These are phyloP conservation scores for Mariannaea sp. DNA, from an alignment of 2,329 filamentous ascomycete genomes.

Conservation along the genomic window DNA sequence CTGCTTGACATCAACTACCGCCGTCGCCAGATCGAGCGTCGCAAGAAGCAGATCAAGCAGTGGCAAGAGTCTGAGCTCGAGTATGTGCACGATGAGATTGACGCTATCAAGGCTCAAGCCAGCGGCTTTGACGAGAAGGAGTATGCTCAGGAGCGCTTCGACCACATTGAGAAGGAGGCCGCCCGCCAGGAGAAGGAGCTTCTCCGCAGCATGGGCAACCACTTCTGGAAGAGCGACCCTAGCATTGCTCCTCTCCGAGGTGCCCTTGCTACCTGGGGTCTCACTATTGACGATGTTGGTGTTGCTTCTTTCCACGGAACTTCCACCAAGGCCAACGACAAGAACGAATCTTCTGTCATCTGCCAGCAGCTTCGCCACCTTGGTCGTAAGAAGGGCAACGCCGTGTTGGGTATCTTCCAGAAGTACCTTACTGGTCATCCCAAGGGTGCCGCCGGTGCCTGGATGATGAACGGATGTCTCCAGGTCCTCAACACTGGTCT, in stretches of 20 bases:
- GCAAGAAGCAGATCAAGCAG: slow-evolving; percentile 91
- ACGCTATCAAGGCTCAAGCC: slow-evolving; percentile 84
- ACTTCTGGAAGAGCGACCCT: slow-evolving; percentile 97
- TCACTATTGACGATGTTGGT: slow-evolving; percentile 92
- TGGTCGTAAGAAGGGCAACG: slow-evolving; percentile 94
- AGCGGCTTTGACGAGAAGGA: slow-evolving; percentile 78
- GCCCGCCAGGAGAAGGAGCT: slow-evolving; percentile 91
- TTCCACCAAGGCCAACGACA: slow-evolving; percentile 97
- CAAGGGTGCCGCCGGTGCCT: slow-evolving; percentile 98
- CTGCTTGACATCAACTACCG: slow-evolving; percentile 98
- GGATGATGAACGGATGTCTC: slow-evolving; percentile 99
- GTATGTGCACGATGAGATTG: slow-evolving; percentile 89
- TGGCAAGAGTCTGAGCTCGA: slow-evolving; percentile 96
- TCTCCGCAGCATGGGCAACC: slow-evolving; percentile 90
- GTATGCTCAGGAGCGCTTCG: slow-evolving; percentile 82
- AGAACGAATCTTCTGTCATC: slow-evolving; percentile 98
- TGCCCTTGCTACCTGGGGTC: slow-evolving; percentile 95
- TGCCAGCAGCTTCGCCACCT: slow-evolving; percentile 96
- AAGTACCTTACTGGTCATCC: slow-evolving; percentile 99
- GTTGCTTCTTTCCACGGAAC: slow-evolving; percentile 99
- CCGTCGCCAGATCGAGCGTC: slow-evolving; percentile 89
- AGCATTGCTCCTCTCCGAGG: slow-evolving; percentile 94
- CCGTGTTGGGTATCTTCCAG: slow-evolving; percentile 96
- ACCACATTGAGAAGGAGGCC: slow-evolving; percentile 86
- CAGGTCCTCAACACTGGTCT: slow-evolving; percentile 94